These are phyloP conservation scores for Sarocladium oryzae DNA, from an alignment of 2,329 filamentous ascomycete genomes.

Conservation along the genomic window DNA sequence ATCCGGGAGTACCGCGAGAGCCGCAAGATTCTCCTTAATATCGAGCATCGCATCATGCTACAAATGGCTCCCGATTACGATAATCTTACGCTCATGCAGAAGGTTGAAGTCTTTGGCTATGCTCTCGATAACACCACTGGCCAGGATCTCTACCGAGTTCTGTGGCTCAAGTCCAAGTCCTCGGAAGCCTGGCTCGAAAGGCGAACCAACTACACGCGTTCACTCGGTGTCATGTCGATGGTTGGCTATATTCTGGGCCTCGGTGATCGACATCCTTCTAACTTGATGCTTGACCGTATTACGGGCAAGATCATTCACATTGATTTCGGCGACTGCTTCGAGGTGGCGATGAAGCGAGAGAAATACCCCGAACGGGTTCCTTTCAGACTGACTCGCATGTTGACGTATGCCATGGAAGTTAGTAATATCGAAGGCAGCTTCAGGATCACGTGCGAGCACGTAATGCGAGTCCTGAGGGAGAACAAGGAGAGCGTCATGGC, in stretches of 20 bases:
- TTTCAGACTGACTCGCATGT: conserved; percentile 96
- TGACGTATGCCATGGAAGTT: conserved; percentile 99
- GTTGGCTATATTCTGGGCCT: conserved; percentile 98
- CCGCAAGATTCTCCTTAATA: conserved; percentile 95
- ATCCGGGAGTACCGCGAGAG: conserved; percentile 97
- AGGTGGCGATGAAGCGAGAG: conserved; percentile 98
- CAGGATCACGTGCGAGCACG: conserved; percentile 94
- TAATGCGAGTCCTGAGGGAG: conserved; percentile 91
- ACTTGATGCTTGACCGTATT: conserved; percentile 91
- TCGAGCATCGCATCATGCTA: conserved; percentile 98
- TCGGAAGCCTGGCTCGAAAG: conserved; percentile 97
- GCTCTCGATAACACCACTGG: conserved; percentile 98
- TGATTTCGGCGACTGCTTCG: conserved; percentile 98
- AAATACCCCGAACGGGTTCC: conserved; percentile 97
- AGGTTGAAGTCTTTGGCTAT: conserved; percentile 98
- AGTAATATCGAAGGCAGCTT: conserved; percentile 99
- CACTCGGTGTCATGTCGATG: conserved; percentile 99
- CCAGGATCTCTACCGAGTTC: conserved; percentile 92
- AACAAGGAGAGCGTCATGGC: conserved; percentile 99
- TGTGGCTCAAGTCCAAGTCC: conserved; percentile 98
- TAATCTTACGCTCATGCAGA: conserved; percentile 98
- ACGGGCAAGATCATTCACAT: conserved; percentile 98
- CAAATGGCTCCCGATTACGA: conserved; percentile 99
- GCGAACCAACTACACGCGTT: conserved; percentile 97
- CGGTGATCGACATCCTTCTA: conserved; percentile 94